Conservation (phyloP, 2,329 filamentous ascomycete species). For the Penicillium oxalicum region DNA sequence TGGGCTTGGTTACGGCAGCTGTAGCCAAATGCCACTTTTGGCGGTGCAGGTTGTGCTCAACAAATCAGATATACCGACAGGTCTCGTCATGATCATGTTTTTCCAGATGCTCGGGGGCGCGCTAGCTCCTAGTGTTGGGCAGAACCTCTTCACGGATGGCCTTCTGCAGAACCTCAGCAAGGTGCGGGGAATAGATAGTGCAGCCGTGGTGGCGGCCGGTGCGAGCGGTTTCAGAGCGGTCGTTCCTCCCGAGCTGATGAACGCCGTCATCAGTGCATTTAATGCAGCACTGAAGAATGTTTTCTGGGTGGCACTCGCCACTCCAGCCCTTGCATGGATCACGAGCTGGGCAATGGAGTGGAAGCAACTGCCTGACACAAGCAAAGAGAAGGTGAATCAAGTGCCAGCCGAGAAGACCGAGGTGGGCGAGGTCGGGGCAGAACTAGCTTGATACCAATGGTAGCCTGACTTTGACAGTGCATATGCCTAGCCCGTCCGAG, state of each 20-base stretch:
- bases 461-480: background rate
- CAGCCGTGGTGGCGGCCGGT: conserved; percentile 4
- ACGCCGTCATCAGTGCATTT: conserved; percentile 5
- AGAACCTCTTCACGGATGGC: conserved; percentile 9
- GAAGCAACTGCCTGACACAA: background rate
- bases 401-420: background rate
- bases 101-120: conserved; percentile 10
- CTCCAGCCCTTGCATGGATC: conserved; percentile 5
- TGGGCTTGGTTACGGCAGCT: conserved; percentile 21
- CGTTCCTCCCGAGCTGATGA: conserved; percentile 1
- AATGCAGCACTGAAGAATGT: conserved; percentile 5
- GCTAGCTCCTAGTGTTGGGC: conserved; percentile 7
- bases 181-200: conserved; percentile 4
- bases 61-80: conserved; percentile 6
- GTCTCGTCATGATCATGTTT: conserved; percentile 8
- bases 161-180: conserved; percentile 4
- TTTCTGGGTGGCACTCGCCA: conserved; percentile 9
- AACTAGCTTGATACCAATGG: background rate
- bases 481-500: background rate
- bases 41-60: conserved; percentile 16
- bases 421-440: background rate
- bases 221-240: conserved; percentile 7
- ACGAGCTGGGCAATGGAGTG: conserved; percentile 4
- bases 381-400: background rate
- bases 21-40: conserved; percentile 21